phyloP scores from a whole-genome alignment of 257 asterid species.

The Paraleonurus japonicus region DNA sequence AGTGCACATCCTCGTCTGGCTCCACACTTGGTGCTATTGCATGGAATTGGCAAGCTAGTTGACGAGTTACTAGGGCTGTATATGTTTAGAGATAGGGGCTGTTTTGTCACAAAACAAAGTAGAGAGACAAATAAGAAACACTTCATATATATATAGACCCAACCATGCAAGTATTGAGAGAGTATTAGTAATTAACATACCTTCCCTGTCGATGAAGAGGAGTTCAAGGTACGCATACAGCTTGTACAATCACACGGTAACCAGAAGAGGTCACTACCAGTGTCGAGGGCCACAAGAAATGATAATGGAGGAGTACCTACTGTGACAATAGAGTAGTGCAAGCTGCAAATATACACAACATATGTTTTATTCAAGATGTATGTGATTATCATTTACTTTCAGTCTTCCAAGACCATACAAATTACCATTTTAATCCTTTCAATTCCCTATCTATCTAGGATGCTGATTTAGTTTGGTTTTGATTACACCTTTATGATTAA shows the following conservation, averaged over 20 bases:
- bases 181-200: conserved; percentile 26
- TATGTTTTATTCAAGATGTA: not conserved
- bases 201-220: conserved; percentile 37
- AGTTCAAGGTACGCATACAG: conserved; percentile 52
- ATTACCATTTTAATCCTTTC: not conserved
- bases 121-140: not conserved
- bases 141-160: not conserved
- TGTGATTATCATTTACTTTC: not conserved
- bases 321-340: conserved; percentile 78
- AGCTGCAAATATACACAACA: conserved; percentile 47
- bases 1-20: conserved; percentile 49
- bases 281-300: conserved; percentile 91
- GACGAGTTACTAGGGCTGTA: conserved; percentile 77
- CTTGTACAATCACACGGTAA: conserved; percentile 79
- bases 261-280: conserved; percentile 98
- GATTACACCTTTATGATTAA: no score
- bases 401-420: not conserved
- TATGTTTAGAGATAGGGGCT: conserved; percentile 66
- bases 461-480: not conserved
- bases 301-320: conserved; percentile 72
- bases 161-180: not conserved
- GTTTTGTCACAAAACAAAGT: conserved; percentile 27
- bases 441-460: not conserved
- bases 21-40: conserved; percentile 76
- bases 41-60: conserved; percentile 56